Base-by-base conservation (phyloP, 257 asterid genomes). In the Solanum chmielewskii region DNA sequence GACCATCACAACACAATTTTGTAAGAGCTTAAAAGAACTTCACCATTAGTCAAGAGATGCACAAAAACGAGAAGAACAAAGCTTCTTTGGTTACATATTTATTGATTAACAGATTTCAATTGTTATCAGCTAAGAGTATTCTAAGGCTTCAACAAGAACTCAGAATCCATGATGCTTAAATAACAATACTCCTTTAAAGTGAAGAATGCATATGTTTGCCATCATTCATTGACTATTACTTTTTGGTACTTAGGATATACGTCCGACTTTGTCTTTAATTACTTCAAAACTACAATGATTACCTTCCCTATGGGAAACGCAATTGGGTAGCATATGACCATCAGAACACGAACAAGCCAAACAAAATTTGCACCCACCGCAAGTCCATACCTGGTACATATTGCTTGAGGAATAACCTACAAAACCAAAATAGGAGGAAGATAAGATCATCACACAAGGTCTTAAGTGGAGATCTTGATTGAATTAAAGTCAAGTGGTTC, bases 331-430 rank as follows among this genome's bases (percentile, higher is more conserved):
- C 94, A 93, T 86, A 95, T 45, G 49, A 96, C 45, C 99, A 97
- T 94, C 86, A 97, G 91, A 88, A 97, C 45, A 11, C 95, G 95
- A 83, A 97, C 99, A 62, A 96, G 98, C 98, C 98, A 96, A 83
- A 94, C 92, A 66, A 97, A 90, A 85, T 96, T 94, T 42, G 99
- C 98, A 86, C 99, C 99, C 41, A 97, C 97, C 37, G 98, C 96
- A 90, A 97, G 99, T 90, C 99, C 99, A 78, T 97, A 97, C 90
- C 99, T 91, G 37, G 99, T 94, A 89, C 99, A 97, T 90, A 96
- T 95, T 69, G 99, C 99, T 96, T 97, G 99, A 89, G 99, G 99
- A 87, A 97, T 96, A 88, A 97, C 99, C 99, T 97, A 92, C 70
- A 42, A 89, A 83, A 49, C 87, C 42, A 86, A 85, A 44, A 73